Conservation (phyloP, 116 monocot species). For the Posidonia oceanica region DNA sequence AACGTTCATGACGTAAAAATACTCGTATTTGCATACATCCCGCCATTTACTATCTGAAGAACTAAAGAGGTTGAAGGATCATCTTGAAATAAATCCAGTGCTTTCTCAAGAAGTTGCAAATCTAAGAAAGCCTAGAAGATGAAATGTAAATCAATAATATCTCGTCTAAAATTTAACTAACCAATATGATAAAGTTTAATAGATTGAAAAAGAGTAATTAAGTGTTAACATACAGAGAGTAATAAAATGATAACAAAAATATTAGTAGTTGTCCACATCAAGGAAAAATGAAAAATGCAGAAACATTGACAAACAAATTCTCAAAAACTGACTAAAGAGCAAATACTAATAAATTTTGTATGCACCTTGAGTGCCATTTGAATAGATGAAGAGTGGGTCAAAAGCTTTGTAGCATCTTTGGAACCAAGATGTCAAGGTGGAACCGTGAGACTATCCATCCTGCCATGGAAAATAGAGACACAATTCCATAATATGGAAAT, state of each 20-base stretch:
- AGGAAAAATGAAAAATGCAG: not conserved
- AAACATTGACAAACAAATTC: not conserved
- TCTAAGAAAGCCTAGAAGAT: constrained; percentile 54
- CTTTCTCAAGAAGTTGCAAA: constrained; percentile 83
- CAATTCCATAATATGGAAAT: not conserved
- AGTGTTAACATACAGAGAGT: no score
- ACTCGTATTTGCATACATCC: not conserved
- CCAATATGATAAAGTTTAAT: no score
- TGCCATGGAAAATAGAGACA: constrained; percentile 16
- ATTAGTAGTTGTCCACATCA: not conserved
- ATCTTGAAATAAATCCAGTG: constrained; percentile 84
- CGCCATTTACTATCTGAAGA: not conserved
- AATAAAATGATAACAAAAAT: not conserved
- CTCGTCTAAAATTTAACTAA: no score
- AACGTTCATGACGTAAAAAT: not conserved
- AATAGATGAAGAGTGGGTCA: constrained; percentile 63
- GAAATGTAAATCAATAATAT: not conserved
- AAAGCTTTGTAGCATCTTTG: constrained; percentile 66
- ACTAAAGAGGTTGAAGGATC: constrained; percentile 65
- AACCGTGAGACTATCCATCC: constrained; percentile 84
- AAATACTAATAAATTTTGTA: not conserved
- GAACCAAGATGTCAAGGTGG: constrained; percentile 58
- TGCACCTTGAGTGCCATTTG: constrained; percentile 64
- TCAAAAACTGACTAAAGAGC: not conserved
- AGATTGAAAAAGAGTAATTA: no score